Evolutionary conservation across 2,329 filamentous ascomycete genomes (phyloP), one percentile per base, ranked within the genome.

Genomic region (Alternaria metachromatica): DNA sequence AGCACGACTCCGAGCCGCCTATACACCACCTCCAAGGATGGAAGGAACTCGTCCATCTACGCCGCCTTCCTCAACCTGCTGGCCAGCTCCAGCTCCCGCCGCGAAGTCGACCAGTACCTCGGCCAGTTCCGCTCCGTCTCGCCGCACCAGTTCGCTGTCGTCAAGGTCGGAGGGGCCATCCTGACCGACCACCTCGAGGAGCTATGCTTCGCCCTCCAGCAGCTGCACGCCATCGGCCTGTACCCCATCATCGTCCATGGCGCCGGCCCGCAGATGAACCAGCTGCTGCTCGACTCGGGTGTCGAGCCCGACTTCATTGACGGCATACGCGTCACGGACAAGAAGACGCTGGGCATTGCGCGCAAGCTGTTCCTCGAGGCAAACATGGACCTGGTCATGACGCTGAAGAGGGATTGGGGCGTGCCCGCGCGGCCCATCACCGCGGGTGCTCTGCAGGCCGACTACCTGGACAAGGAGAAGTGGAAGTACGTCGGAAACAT

Each of bases 81-180:
- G 72, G 97, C 93, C 84, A 97, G 95, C 83, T 96, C 98, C 80
- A 95, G 94, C 66, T 97, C 94, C 67, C 97, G 96, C 87, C 87
- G 95, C 65, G 95, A 99, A 84, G 93, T 96, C 68, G 93, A 97
- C 85, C 95, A 98, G 82, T 98, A 98, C 82, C 90, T 98, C 63
- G 96, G 94, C 71, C 94, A 98, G 80, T 99, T 99, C 86, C 96
- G 92, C 72, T 97, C 94, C 33, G 94, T 97, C 66, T 96, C 94
- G 48, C 97, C 94, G 37, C 94, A 98, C 84, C 94, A 97, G 78
- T 99, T 98, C 81, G 95, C 94, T 71, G 95, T 99, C 53, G 97
- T 99, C 82, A 99, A 99, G 85, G 95, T 98, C 60, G 96, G 95
- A 66, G 96, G 95, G 66, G 96, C 95, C 67, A 97, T 98, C 76